Evolutionary conservation across 352 stramenopile genomes (phyloP).

Genomic region (Globisporangium paroecandrum): DNA sequence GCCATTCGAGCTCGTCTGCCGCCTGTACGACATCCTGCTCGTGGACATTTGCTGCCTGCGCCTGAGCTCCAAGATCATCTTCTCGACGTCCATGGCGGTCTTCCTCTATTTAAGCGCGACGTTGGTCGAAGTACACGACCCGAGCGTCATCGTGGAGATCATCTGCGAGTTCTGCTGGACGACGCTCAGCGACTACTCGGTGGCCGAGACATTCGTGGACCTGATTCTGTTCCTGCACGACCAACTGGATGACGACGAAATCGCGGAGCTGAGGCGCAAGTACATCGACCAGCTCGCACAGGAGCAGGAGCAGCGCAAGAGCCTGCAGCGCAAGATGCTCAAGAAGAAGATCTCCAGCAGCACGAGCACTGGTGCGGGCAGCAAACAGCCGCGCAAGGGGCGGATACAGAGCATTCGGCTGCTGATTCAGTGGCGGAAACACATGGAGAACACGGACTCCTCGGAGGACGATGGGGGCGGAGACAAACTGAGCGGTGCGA

Average conservation of each 20-base stretch:
- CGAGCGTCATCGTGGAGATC: constrained; percentile 71
- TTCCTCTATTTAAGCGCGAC: constrained; percentile 71
- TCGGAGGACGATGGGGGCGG: constrained; percentile 14
- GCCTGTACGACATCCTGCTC: constrained; percentile 74
- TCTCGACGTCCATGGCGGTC: constrained; percentile 69
- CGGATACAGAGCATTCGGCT: constrained; percentile 64
- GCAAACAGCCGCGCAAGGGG: constrained; percentile 30
- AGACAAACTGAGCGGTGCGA: constrained; percentile 9
- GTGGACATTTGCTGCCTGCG: constrained; percentile 58
- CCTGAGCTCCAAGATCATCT: constrained; percentile 64
- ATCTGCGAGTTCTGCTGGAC: constrained; percentile 78
- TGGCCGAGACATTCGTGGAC: constrained; percentile 71
- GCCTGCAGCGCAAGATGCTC: constrained; percentile 40
- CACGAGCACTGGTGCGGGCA: constrained; percentile 18
- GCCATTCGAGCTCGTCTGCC: constrained; percentile 74
- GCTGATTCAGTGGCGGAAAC: constrained; percentile 69
- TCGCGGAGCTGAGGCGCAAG: constrained; percentile 45
- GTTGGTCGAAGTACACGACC: constrained; percentile 68
- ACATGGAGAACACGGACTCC: constrained; percentile 20
- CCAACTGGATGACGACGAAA: constrained; percentile 51
- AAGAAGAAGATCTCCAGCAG: constrained; percentile 28
- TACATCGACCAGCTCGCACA: constrained; percentile 58
- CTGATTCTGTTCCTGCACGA: constrained; percentile 72
- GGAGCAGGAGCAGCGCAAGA: constrained; percentile 58
- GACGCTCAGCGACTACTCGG: constrained; percentile 66